A percentile compares a stretch with the other conserved stretches of the same genome.
These are phyloP conservation scores for Chrysoporthe deuterocubensis DNA, from an alignment of 2,329 filamentous ascomycete species.

Conservation along the genomic window DNA sequence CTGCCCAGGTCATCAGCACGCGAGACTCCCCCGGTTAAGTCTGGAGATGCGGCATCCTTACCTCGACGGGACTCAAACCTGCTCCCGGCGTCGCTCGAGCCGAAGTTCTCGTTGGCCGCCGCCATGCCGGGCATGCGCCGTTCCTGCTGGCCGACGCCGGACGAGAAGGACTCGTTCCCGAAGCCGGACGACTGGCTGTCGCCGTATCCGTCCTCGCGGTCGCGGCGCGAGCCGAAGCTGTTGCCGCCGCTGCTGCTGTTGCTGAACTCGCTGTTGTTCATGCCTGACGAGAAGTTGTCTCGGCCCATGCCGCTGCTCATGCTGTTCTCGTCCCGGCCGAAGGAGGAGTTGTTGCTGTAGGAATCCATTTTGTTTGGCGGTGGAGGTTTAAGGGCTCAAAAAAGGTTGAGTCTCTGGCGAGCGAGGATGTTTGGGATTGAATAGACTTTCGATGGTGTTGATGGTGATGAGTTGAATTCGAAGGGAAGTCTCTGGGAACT, in stretches of 20 bases:
- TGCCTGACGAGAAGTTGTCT: not conserved
- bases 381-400: not conserved
- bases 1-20: not conserved
- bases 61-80: conserved; percentile 8
- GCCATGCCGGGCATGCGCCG: not conserved
- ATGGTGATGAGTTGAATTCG: too few relatives aligned
- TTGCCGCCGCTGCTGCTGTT: not conserved
- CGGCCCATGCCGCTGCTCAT: not conserved
- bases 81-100: not conserved
- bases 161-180: not conserved
- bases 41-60: not conserved
- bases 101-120: not conserved
- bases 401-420: not conserved
- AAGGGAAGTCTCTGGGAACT: not conserved
- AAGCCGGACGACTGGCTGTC: not conserved
- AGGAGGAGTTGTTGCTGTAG: conserved; percentile 5
- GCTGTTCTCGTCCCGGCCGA: not conserved
- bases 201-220: conserved; percentile 2
- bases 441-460: not conserved
- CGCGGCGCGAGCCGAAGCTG: conserved; percentile 3
- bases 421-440: not conserved
- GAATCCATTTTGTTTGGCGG: conserved; percentile 2
- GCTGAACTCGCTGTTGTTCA: conserved; percentile 7
- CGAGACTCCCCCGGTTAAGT: not conserved
- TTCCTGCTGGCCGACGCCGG: conserved; percentile 4